phyloP scores from a whole-genome alignment of 805 yeast species.

The Jamesozyma spencerorum region DNA sequence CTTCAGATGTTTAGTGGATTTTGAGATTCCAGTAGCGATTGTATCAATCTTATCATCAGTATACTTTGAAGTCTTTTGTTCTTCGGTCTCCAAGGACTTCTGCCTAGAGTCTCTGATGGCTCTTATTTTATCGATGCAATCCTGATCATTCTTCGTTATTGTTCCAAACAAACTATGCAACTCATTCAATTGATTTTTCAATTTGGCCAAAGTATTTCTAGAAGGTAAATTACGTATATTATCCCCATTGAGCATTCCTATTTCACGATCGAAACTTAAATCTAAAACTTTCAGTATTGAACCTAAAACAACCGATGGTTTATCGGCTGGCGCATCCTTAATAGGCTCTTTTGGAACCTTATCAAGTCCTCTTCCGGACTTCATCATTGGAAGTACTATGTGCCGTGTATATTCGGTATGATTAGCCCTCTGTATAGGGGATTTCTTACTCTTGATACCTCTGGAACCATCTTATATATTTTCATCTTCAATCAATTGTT shows the following conservation, averaged over 20 bases:
- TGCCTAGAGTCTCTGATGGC: slow-evolving; percentile 9
- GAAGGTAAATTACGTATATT: slow-evolving; percentile 36
- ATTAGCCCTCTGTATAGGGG: too few relatives aligned
- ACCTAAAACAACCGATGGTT: slow-evolving; percentile 37
- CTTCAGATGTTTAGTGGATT: too few relatives aligned
- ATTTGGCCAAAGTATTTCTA: slow-evolving; percentile 35
- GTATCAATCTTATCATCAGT: too few relatives aligned
- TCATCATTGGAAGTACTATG: slow-evolving; percentile 9
- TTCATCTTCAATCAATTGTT: too few relatives aligned
- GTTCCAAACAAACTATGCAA: slow-evolving; percentile 17
- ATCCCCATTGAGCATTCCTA: slow-evolving; percentile 56
- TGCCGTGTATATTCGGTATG: too few relatives aligned
- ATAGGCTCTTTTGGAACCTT: slow-evolving; percentile 13
- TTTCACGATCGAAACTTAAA: slow-evolving; percentile 47
- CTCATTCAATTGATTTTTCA: slow-evolving; percentile 32
- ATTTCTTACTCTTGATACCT: too few relatives aligned
- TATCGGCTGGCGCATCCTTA: slow-evolving; percentile 19
- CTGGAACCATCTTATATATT: too few relatives aligned
- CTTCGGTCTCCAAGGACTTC: too few relatives aligned
- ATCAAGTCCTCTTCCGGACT: slow-evolving; percentile 21
- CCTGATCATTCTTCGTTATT: slow-evolving; percentile 18
- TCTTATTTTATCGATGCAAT: slow-evolving; percentile 12
- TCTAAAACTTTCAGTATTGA: slow-evolving; percentile 45
- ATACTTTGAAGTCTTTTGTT: too few relatives aligned
- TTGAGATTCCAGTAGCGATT: too few relatives aligned